These are phyloP conservation scores for Vitis rotundifolia DNA, from an alignment of 164 flowering plant genomes.

Conservation along the genomic window DNA sequence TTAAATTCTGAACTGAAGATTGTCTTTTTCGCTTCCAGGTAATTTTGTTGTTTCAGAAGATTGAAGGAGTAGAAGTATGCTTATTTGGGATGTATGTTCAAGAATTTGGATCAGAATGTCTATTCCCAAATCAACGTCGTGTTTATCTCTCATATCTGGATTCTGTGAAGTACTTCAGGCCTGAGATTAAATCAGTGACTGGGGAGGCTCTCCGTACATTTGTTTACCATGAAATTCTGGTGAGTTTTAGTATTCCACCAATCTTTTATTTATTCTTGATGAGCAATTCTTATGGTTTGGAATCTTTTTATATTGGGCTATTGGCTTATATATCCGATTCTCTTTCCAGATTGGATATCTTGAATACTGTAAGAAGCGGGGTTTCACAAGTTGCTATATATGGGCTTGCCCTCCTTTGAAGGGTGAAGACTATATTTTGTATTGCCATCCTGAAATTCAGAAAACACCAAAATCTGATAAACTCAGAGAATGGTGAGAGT, in stretches of 20 bases:
- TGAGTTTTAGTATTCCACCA: constrained; percentile 19
- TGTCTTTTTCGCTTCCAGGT: constrained; percentile 52
- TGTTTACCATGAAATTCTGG: constrained; percentile 99
- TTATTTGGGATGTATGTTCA: constrained; percentile 99
- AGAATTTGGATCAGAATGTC: constrained; percentile 94
- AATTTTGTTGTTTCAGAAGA: constrained; percentile 87
- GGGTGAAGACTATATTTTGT: constrained; percentile 98
- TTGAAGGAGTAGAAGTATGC: constrained; percentile 99
- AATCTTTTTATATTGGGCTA: constrained; percentile 1
- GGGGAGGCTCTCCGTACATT: constrained; percentile 98
- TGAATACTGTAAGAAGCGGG: constrained; percentile 92
- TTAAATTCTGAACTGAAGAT: not conserved
- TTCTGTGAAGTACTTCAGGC: constrained; percentile 97
- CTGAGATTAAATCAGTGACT: constrained; percentile 75
- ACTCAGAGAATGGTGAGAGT: constrained; percentile 90
- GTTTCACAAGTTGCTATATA: constrained; percentile 96
- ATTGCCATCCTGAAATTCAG: constrained; percentile 99
- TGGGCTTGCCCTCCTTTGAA: constrained; percentile 99
- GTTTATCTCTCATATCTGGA: constrained; percentile 97
- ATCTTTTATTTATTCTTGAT: not conserved
- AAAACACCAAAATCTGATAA: constrained; percentile 98
- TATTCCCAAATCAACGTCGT: constrained; percentile 89
- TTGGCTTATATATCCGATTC: not conserved
- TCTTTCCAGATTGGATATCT: constrained; percentile 86
- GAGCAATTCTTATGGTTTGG: not conserved